Percentiles rank a stretch among this genome's conserved stretches.
Evolutionary conservation across 768 basidiomycete species (phyloP).

Genomic region (Rubroboletus pulcherrimus): DNA sequence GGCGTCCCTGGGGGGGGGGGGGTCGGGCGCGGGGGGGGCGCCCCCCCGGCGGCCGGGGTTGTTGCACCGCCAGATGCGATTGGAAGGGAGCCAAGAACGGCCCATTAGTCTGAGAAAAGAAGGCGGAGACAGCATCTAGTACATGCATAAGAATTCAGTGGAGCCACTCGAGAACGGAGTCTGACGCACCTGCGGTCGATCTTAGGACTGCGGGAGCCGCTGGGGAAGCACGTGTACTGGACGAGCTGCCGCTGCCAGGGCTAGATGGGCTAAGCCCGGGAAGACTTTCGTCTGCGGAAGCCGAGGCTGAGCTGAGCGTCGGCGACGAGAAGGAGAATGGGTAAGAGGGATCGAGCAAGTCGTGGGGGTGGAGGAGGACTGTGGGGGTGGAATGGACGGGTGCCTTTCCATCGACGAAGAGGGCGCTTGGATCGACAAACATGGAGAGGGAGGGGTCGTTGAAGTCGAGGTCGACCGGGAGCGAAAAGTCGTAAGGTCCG

Average conservation of each 20-base stretch:
- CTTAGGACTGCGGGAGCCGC: constrained; percentile 20
- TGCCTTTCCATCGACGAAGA: constrained; percentile 38
- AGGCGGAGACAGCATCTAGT: constrained; percentile 20
- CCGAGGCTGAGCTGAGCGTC: constrained; percentile 32
- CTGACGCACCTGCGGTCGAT: constrained; percentile 18
- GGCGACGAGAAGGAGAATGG: constrained; percentile 42
- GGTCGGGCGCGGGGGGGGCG: no score
- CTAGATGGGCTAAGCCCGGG: constrained; percentile 24
- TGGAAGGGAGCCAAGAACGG: constrained; percentile 35
- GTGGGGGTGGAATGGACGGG: constrained; percentile 10
- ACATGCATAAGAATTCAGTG: constrained; percentile 14
- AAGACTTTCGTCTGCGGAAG: constrained; percentile 28
- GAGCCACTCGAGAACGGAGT: neutral
- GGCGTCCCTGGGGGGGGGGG: constrained; percentile 34
- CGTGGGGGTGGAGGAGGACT: constrained; percentile 28
- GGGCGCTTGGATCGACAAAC: constrained; percentile 64
- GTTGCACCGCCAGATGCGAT: constrained; percentile 23
- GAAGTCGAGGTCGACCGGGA: constrained; percentile 61
- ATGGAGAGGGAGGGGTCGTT: constrained; percentile 41
- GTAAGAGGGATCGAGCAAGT: constrained; percentile 29
- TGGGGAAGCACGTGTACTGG: constrained; percentile 33
- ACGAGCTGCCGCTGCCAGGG: constrained; percentile 23
- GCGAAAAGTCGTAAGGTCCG: constrained; percentile 36
- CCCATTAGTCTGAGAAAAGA: constrained; percentile 11
- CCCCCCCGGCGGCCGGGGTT: no score